Base-by-base conservation (phyloP, 1,284 basidiomycete species). In the Porphyrellus sp. region DNA sequence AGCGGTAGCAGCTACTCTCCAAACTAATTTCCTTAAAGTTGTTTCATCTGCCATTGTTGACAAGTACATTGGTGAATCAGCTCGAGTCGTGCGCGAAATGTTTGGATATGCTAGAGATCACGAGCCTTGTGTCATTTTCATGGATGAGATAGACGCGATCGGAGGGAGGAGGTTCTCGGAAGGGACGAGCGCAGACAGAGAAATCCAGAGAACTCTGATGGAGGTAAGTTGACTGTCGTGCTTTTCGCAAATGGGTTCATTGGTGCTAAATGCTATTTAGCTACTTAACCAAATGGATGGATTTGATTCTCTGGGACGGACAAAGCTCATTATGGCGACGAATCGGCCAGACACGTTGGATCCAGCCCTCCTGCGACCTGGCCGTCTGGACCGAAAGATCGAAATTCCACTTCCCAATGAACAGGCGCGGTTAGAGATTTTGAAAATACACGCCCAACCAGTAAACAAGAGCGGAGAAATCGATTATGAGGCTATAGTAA, bases 251-350 rank as follows among this genome's bases (percentile, higher is more conserved):
- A 24, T 18, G 18, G 12, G 24, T n/a, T 27, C 20, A 16, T 30
- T 25, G 30, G 43, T 51, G 28, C 48, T 21, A 48, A 46, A 28
- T 16, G 16, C 24, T 44, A 23, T 31, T n/a, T 63, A 94, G 91
- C 78, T 99, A 30, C 81, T 99, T 42, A 99, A 99, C 70, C 96
- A 99, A 74, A 97, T 99, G 93, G 97, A 99, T 70, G 97, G 97
- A 28, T 99, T 99, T 76, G 97, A 99, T 73, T 92, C 94, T 15
- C 79, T 98, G 23, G 97, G 96, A 46, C 82, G 81, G 63, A 99
- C 95, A 38, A 99, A 99, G 74, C 83, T 99, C 53, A 99, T 99
- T 73, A 98, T 99, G 94, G 95, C 93, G 4, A 97, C 94, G 31
- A 97, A 97, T 77, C 80, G 94, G 67, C 94, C 94, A 1, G 95